Conservation (phyloP, 2,329 filamentous ascomycete species). For the Ophiostoma australiae region DNA sequence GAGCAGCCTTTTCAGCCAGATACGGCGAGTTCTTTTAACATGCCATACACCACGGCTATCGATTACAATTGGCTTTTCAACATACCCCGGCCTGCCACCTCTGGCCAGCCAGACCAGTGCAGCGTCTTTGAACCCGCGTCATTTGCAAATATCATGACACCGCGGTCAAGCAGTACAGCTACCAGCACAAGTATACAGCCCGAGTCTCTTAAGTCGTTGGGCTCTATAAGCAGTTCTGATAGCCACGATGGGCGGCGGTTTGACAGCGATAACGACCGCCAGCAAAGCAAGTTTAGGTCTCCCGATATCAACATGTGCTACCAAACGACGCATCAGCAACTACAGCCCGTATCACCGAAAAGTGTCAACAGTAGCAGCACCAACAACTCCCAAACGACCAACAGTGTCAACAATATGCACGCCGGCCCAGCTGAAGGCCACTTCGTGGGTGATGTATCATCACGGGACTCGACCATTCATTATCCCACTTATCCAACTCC, state of each 20-base stretch:
- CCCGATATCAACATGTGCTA: background rate
- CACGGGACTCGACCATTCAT: background rate
- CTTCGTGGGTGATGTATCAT: background rate
- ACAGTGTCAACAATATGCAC: background rate
- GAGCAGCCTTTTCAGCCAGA: slow-evolving; percentile 26
- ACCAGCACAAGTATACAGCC: slow-evolving; percentile 9
- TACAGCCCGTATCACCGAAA: slow-evolving; percentile 1
- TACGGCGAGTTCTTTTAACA: slow-evolving; percentile 28
- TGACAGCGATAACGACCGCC: background rate
- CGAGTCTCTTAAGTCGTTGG: background rate
- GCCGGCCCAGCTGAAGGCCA: background rate
- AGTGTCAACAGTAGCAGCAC: slow-evolving; percentile 1
- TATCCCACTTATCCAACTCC: background rate
- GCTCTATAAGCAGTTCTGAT: background rate
- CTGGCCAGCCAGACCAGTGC: background rate
- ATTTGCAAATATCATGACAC: background rate
- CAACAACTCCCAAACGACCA: background rate
- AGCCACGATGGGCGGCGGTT: background rate
- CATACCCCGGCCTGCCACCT: background rate
- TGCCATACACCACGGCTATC: slow-evolving; percentile 27
- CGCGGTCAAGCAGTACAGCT: slow-evolving; percentile 8
- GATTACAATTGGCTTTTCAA: slow-evolving; percentile 28
- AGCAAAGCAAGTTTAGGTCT: background rate
- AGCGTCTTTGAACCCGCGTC: background rate
- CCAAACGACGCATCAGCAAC: background rate